Evolutionary conservation across 176 grass and related monocot species (phyloP).

Genomic region (Guadua angustifolia): DNA sequence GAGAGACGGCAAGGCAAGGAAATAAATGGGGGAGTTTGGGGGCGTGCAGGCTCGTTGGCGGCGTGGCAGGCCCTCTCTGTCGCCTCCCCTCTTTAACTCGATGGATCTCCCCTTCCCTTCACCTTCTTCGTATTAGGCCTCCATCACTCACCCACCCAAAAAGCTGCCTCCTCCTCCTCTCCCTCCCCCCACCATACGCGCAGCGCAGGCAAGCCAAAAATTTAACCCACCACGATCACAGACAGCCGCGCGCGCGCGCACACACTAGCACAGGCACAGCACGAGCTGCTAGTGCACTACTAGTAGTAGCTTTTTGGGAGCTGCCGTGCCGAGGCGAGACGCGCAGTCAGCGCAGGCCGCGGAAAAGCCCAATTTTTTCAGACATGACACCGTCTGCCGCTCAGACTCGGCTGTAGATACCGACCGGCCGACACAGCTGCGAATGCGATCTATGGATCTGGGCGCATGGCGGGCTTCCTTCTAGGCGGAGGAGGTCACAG

Average conservation of each 20-base stretch:
- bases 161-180: slow-evolving; percentile 16
- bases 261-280: background rate
- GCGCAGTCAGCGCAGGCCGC: background rate
- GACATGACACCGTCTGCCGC: slow-evolving; percentile 1
- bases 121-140: background rate
- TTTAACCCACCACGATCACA: slow-evolving; percentile 15
- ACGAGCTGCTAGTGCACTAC: background rate
- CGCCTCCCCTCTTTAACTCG: slow-evolving; percentile 28
- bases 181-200: background rate
- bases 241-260: background rate
- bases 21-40: slow-evolving; percentile 59
- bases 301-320: background rate
- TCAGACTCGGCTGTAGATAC: background rate
- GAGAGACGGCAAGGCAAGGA: background rate
- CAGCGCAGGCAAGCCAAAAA: slow-evolving; percentile 55
- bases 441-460: slow-evolving; percentile 75
- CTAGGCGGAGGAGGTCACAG: slow-evolving; percentile 65
- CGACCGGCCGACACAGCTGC: background rate
- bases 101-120: background rate
- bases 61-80: slow-evolving; percentile 73
- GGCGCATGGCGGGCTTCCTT: slow-evolving; percentile 83
- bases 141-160: slow-evolving; percentile 18
- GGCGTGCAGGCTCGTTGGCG: slow-evolving; percentile 76
- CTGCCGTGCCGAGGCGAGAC: background rate
- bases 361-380: background rate